These are phyloP conservation scores for Penicillium capsulatum DNA, from an alignment of 2,329 filamentous ascomycete species.

Conservation along the genomic window DNA sequence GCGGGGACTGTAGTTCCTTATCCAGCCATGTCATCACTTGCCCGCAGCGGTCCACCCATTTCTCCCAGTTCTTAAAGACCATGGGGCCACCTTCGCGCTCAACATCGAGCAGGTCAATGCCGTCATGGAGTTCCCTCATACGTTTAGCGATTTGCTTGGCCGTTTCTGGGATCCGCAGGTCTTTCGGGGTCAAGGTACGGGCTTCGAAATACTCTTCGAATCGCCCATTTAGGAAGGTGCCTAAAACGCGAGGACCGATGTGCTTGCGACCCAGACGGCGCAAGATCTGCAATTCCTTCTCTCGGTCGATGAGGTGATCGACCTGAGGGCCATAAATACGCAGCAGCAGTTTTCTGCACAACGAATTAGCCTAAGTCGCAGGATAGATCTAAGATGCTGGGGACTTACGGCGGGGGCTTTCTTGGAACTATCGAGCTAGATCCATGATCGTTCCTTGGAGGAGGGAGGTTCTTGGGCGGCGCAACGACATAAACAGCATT, in stretches of 20 bases:
- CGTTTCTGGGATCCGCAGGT: constrained; percentile 75
- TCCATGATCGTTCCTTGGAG: constrained; percentile 38
- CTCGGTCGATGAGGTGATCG: constrained; percentile 90
- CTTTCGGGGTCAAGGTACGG: constrained; percentile 68
- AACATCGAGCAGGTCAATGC: constrained; percentile 75
- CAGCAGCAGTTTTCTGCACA: constrained; percentile 69
- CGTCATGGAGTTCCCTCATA: constrained; percentile 93
- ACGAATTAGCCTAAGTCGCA: not conserved
- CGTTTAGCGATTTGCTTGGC: constrained; percentile 93
- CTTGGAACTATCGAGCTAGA: constrained; percentile 37
- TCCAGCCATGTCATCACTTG: constrained; percentile 52
- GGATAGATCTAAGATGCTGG: not conserved
- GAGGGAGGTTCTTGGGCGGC: constrained; percentile 63
- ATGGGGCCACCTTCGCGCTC: constrained; percentile 76
- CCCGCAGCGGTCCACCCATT: constrained; percentile 67
- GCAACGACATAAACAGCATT: constrained; percentile 95
- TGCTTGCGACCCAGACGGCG: constrained; percentile 82
- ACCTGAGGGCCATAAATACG: constrained; percentile 93
- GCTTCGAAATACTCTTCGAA: constrained; percentile 95
- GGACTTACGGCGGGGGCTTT: constrained; percentile 52
- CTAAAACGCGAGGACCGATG: constrained; percentile 85
- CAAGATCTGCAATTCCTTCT: constrained; percentile 82
- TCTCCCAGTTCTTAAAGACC: constrained; percentile 92
- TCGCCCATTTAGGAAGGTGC: constrained; percentile 88
- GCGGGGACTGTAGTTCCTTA: constrained; percentile 53